phyloP scores from a whole-genome alignment of 768 basidiomycete genomes.

The Gymnopilus dilepis region DNA sequence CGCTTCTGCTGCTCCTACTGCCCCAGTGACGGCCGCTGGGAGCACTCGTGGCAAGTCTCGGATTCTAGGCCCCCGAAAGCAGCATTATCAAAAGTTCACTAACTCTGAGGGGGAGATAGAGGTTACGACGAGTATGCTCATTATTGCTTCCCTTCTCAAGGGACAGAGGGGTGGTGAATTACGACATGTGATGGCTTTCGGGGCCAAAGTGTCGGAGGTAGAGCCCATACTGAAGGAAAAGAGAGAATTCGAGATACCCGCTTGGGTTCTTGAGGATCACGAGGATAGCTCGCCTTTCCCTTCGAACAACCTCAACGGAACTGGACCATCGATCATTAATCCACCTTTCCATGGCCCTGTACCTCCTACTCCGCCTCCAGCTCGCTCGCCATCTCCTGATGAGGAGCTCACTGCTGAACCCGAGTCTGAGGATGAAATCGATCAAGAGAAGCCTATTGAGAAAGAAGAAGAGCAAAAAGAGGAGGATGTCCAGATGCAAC shows the following conservation, averaged over 20 bases:
- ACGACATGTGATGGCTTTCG: constrained; percentile 64
- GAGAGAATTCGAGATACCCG: constrained; percentile 60
- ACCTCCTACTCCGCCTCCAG: not conserved
- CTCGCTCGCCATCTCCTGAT: not conserved
- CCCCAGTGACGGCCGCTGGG: not conserved
- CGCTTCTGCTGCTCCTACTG: constrained; percentile 11
- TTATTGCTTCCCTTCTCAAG: constrained; percentile 57
- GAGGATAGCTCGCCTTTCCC: not conserved
- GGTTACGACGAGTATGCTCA: constrained; percentile 30
- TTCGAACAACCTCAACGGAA: constrained; percentile 1
- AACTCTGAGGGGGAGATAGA: constrained; percentile 17
- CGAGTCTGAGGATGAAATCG: not conserved
- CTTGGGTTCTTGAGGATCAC: constrained; percentile 45
- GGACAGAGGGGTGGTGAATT: constrained; percentile 49
- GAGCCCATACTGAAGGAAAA: constrained; percentile 8
- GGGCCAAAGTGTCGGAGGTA: constrained; percentile 27
- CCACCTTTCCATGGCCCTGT: not conserved
- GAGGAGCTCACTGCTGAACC: not conserved
- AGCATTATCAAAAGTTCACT: constrained; percentile 13
- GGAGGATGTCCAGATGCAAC: not conserved
- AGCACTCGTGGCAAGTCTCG: constrained; percentile 6
- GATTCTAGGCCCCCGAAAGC: constrained; percentile 1
- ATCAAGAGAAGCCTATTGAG: constrained; percentile 1
- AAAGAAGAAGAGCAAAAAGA: constrained; percentile 6
- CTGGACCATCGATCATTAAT: not conserved